A percentile compares a stretch with the other conserved stretches of the same genome.
phyloP scores from a whole-genome alignment of 23 red algal species.

The Gracilaria domingensis region DNA sequence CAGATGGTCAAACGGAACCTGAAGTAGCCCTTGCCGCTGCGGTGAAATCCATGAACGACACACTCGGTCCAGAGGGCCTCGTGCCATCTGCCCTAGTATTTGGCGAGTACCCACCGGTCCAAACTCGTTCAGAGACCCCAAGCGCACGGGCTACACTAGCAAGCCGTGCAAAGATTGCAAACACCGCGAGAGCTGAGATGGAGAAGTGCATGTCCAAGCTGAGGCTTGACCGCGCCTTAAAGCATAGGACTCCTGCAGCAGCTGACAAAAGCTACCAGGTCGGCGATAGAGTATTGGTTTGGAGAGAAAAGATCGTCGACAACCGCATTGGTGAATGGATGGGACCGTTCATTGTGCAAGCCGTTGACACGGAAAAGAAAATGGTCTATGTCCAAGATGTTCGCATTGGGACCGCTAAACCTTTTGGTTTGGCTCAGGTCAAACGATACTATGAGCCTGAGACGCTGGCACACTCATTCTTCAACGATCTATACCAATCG shows the following conservation, averaged over 20 bases:
- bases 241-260: background rate
- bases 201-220: background rate
- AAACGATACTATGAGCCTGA: constrained; percentile 21
- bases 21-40: background rate
- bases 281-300: constrained; percentile 17
- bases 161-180: background rate
- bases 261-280: background rate
- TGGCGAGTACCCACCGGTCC: constrained; percentile 14
- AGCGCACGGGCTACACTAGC: background rate
- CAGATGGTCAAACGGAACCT: background rate
- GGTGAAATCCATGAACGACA: constrained; percentile 57
- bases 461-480: constrained; percentile 2
- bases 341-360: background rate
- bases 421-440: constrained; percentile 24
- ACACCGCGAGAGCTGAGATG: background rate
- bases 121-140: background rate
- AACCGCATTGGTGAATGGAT: constrained; percentile 59
- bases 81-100: constrained; percentile 23
- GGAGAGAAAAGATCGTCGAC: constrained; percentile 27
- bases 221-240: background rate
- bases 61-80: constrained; percentile 13
- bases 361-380: background rate
- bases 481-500: background rate
- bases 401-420: background rate
- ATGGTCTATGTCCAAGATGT: constrained; percentile 34